Conservation (phyloP, 352 stramenopile species). For the Pelagophyceae sp. region DNA sequence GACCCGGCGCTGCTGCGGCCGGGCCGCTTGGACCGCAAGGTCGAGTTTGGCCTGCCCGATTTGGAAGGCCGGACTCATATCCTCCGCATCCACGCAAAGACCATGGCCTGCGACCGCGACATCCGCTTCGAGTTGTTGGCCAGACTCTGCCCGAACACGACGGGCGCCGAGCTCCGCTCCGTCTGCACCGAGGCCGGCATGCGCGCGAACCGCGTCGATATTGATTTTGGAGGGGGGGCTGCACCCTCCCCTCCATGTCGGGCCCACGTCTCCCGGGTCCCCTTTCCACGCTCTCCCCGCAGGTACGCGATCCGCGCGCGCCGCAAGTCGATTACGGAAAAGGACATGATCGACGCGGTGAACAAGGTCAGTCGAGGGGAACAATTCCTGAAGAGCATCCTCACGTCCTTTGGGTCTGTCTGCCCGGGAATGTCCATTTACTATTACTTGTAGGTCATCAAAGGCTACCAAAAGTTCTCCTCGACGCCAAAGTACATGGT, state of each 20-base stretch:
- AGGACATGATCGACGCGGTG: slow-evolving; percentile 98
- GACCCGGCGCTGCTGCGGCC: slow-evolving; percentile 89
- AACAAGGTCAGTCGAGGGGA: too few relatives aligned
- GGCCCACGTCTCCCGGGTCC: slow-evolving; percentile 46
- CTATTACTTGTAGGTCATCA: too few relatives aligned
- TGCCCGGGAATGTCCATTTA: too few relatives aligned
- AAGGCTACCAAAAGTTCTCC: slow-evolving; percentile 99
- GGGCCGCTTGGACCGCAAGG: slow-evolving; percentile 94
- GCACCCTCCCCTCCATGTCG: slow-evolving; percentile 1
- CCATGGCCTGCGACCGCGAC: slow-evolving; percentile 96
- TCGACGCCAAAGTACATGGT: slow-evolving; percentile 98
- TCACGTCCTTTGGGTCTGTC: too few relatives aligned
- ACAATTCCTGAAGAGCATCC: too few relatives aligned
- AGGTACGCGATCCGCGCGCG: slow-evolving; percentile 95
- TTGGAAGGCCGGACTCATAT: slow-evolving; percentile 96
- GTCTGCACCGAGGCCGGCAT: slow-evolving; percentile 97
- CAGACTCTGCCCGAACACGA: slow-evolving; percentile 94
- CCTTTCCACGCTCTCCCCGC: too few relatives aligned
- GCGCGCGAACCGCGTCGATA: too few relatives aligned
- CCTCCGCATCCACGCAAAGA: slow-evolving; percentile 97
- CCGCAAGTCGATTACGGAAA: slow-evolving; percentile 96
- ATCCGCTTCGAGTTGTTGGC: slow-evolving; percentile 98
- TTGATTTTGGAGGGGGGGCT: too few relatives aligned
- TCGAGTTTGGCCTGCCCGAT: slow-evolving; percentile 97
- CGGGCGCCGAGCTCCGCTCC: slow-evolving; percentile 90